Percentiles rank a stretch among this genome's conserved stretches.
Conservation (phyloP, 768 basidiomycete species). For the Naganishia antarctica region DNA sequence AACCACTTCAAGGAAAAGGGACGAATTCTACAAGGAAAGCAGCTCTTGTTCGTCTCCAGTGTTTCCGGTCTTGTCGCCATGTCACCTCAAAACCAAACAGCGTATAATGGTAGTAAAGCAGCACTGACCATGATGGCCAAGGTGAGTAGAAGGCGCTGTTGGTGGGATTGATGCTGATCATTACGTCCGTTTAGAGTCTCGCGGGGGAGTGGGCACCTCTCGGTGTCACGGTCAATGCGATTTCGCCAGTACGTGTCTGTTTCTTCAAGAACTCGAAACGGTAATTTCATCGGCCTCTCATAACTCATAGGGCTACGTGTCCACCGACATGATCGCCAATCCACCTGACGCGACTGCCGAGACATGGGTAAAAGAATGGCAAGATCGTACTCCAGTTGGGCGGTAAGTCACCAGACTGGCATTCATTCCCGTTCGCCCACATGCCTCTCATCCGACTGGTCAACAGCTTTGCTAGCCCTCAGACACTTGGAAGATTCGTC, state of each 20-base stretch:
- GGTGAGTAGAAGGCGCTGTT: conserved; percentile 34
- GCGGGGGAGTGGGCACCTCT: conserved; percentile 47
- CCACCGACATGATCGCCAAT: conserved; percentile 46
- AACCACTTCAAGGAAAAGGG: conserved; percentile 28
- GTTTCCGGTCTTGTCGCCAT: conserved; percentile 47
- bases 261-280: background rate
- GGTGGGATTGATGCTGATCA: no score
- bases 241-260: conserved; percentile 37
- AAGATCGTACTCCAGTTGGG: conserved; percentile 39
- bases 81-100: conserved; percentile 45
- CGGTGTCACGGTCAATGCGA: conserved; percentile 43
- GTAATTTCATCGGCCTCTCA: background rate
- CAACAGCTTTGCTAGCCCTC: conserved; percentile 38
- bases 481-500: conserved; percentile 42
- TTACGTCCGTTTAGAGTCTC: no score
- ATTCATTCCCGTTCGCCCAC: background rate
- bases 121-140: conserved; percentile 43
- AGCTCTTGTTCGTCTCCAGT: conserved; percentile 44
- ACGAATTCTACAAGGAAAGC: conserved; percentile 33
- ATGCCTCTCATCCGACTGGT: background rate
- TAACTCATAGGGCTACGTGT: conserved; percentile 37
- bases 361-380: conserved; percentile 40
- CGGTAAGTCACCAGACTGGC: conserved; percentile 27
- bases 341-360: conserved; percentile 29
- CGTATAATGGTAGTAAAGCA: conserved; percentile 45